These are phyloP conservation scores for Pseudogymnoascus sp. DNA, from an alignment of 2,329 filamentous ascomycete species.

Conservation along the genomic window DNA sequence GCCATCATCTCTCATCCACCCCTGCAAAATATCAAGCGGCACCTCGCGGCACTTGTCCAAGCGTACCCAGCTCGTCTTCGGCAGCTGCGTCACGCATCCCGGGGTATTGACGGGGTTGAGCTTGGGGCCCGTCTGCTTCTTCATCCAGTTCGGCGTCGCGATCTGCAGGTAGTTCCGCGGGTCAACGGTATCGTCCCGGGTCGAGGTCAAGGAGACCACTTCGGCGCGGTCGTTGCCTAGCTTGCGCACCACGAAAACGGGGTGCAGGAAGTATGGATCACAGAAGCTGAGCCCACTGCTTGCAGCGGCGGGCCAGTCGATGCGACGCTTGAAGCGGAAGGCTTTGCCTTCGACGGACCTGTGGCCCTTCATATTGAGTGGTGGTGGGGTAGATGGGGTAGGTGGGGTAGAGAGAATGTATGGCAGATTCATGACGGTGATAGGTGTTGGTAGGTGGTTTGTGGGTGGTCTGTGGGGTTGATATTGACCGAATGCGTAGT, in stretches of 20 bases:
- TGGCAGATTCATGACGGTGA: background rate
- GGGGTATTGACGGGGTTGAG: slow-evolving; percentile 1
- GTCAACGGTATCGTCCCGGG: background rate
- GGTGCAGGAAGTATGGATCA: background rate
- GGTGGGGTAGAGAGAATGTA: background rate
- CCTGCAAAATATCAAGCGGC: background rate
- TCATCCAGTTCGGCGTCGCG: slow-evolving; percentile 7
- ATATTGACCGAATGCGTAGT: background rate
- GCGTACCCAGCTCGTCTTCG: background rate
- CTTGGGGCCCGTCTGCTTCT: background rate
- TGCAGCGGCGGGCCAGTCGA: background rate
- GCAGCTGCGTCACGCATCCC: background rate
- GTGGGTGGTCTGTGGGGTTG: background rate
- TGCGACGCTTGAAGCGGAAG: background rate
- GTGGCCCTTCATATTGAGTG: slow-evolving; percentile 1
- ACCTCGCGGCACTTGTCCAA: background rate
- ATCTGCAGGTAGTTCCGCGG: slow-evolving; percentile 3
- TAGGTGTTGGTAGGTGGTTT: background rate
- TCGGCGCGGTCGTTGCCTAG: background rate
- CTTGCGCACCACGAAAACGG: background rate
- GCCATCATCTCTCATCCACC: background rate
- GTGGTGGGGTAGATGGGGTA: background rate
- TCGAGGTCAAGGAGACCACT: background rate
- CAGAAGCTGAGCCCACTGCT: background rate
- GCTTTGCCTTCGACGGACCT: background rate